Evolutionary conservation across 768 basidiomycete species (phyloP), one percentile per base, ranked within the genome.

Genomic region (Asterophora parasitica): DNA sequence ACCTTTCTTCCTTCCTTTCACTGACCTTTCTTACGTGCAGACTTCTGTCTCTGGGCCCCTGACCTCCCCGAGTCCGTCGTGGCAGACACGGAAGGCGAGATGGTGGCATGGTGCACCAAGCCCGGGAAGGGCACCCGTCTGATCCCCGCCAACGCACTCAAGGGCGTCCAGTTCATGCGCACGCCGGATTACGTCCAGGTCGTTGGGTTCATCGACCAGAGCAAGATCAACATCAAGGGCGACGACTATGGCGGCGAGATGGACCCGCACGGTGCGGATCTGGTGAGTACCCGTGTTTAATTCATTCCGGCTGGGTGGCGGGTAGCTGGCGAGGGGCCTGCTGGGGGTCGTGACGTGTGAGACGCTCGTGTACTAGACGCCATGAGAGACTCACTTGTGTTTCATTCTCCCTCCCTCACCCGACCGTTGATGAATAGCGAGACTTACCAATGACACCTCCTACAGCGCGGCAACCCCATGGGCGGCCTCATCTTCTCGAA

Each of bases 401-500:
- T n/a, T n/a, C n/a, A n/a, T n/a, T n/a, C n/a, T n/a, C n/a, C n/a
- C n/a, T n/a, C n/a, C n/a, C n/a, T n/a, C n/a, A n/a, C n/a, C n/a
- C n/a, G n/a, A n/a, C n/a, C n/a, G n/a, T n/a, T n/a, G n/a, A n/a
- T n/a, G n/a, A n/a, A n/a, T n/a, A n/a, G n/a, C n/a, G n/a, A n/a
- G n/a, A n/a, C n/a, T n/a, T n/a, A n/a, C n/a, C n/a, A n/a, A n/a
- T n/a, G n/a, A n/a, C n/a, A n/a, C n/a, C n/a, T n/a, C n/a, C n/a
- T n/a, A n/a, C n/a, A 84, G 78, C 79, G 84, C 52, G 90, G 88
- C 12, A 92, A 89, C 68, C 85, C 86, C 2, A 70, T 88, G 20
- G 88, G n/a, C 28, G 56, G 58, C 31, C 54, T 46, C 26, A 38
- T 54, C 46, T 58, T 54, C 44, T 58, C 58, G 7, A 58, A 55